Percentiles rank a stretch among this genome's conserved stretches.
Evolutionary conservation across 2,329 filamentous ascomycete genomes (phyloP).

Genomic region (Talaromyces pinophilus): DNA sequence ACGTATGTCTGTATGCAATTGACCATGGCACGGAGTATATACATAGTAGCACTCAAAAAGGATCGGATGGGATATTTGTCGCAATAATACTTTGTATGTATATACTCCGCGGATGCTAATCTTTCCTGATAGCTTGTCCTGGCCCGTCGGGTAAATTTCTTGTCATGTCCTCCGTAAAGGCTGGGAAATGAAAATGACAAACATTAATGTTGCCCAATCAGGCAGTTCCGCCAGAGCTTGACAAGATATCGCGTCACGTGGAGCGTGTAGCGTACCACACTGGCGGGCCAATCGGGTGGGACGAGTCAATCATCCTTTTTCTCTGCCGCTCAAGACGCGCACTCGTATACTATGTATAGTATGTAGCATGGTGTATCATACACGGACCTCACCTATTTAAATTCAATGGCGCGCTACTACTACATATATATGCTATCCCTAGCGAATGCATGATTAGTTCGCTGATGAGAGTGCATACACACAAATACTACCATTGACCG

Average conservation of each 20-base stretch:
- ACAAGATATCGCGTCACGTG: constrained; percentile 7
- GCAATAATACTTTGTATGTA: neutral
- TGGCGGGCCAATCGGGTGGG: constrained; percentile 2
- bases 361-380: neutral
- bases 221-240: constrained; percentile 16
- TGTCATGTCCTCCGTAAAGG: neutral
- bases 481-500: too few relatives aligned
- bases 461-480: too few relatives aligned
- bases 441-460: too few relatives aligned
- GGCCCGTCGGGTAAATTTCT: neutral
- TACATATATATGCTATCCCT: too few relatives aligned
- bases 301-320: too few relatives aligned
- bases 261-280: constrained; percentile 7
- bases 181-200: constrained; percentile 4
- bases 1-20: neutral
- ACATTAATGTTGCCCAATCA: constrained; percentile 6
- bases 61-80: neutral
- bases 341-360: neutral
- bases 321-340: neutral
- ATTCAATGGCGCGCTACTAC: too few relatives aligned
- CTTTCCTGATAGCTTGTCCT: neutral
- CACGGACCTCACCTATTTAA: too few relatives aligned
- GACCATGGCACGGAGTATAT: neutral
- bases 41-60: neutral
- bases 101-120: neutral